phyloP scores from a whole-genome alignment of 345 rosid genomes.

The Syzygium jambos region DNA sequence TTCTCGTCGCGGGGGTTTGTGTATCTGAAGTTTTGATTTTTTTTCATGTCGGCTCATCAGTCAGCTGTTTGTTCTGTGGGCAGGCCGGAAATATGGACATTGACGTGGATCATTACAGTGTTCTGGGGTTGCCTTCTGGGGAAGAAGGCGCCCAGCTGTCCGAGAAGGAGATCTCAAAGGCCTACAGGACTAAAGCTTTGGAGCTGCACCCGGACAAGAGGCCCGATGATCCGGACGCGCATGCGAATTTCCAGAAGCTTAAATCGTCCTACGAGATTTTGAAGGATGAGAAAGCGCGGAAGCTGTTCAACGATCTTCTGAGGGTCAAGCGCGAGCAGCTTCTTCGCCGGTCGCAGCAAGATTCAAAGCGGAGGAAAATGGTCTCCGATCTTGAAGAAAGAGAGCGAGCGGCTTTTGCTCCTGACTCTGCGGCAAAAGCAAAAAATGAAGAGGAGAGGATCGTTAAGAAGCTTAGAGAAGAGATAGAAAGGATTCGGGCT shows the following conservation, averaged over 20 bases:
- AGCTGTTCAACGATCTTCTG: slow-evolving; percentile 76
- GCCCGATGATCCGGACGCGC: slow-evolving; percentile 79
- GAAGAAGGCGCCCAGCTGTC: slow-evolving; percentile 74
- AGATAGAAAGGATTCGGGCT: slow-evolving; percentile 63
- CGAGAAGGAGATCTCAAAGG: slow-evolving; percentile 71
- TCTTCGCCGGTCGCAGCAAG: slow-evolving; percentile 43
- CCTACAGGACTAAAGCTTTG: slow-evolving; percentile 64
- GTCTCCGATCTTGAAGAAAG: slow-evolving; percentile 77
- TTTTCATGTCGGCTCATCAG: background rate
- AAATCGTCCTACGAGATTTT: slow-evolving; percentile 71
- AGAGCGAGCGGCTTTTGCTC: slow-evolving; percentile 60
- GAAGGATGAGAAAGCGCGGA: slow-evolving; percentile 71
- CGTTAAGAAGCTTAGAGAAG: slow-evolving; percentile 61
- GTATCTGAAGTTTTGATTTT: background rate
- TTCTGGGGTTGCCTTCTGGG: slow-evolving; percentile 74
- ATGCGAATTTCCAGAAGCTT: slow-evolving; percentile 62
- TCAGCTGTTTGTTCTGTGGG: background rate
- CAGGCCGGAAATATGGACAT: slow-evolving; percentile 20
- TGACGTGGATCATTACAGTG: slow-evolving; percentile 67
- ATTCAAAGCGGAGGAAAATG: slow-evolving; percentile 67
- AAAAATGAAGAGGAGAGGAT: slow-evolving; percentile 61
- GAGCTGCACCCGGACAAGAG: slow-evolving; percentile 87
- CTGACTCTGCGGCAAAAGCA: slow-evolving; percentile 31
- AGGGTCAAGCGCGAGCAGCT: slow-evolving; percentile 59
- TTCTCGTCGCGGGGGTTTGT: background rate